Conservation (phyloP, 2,329 filamentous ascomycete genomes). For the Didymella pomorum region DNA sequence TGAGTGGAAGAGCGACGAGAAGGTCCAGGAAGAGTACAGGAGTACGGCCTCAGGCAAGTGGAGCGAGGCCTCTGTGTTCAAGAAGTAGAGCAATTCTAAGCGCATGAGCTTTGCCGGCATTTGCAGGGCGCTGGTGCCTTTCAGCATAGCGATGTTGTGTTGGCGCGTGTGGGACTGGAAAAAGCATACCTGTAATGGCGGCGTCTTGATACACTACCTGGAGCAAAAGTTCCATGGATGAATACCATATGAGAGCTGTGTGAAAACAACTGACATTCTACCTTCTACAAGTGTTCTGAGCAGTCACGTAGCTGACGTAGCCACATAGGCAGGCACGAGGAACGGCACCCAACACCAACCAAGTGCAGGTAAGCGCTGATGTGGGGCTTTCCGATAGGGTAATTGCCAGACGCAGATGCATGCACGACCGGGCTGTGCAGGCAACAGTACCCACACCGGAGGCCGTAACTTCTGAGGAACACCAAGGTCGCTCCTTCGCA, state of each 20-base stretch:
- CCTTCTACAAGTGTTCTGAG: not conserved
- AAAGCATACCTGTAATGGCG: constrained; percentile 1
- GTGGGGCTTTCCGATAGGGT: not conserved
- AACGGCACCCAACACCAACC: no score
- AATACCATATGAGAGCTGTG: not conserved
- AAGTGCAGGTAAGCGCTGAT: not conserved
- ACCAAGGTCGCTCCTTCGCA: not conserved
- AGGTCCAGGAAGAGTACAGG: constrained; percentile 60
- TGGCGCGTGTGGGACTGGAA: constrained; percentile 1
- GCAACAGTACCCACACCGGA: not conserved
- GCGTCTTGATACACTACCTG: not conserved
- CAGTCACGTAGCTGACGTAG: not conserved
- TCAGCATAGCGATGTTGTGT: constrained; percentile 12
- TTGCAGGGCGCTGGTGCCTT: constrained; percentile 1
- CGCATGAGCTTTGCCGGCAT: constrained; percentile 8
- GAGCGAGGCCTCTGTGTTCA: constrained; percentile 50
- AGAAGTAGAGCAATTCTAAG: constrained; percentile 24
- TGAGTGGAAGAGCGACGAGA: constrained; percentile 60
- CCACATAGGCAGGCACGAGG: not conserved
- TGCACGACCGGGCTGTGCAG: not conserved
- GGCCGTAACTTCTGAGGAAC: not conserved
- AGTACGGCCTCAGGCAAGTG: constrained; percentile 51
- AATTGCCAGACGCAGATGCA: not conserved
- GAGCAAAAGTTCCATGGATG: not conserved
- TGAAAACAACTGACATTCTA: not conserved